Evolutionary conservation across 1,284 basidiomycete species (phyloP).

Genomic region (Malassezia caprae): DNA sequence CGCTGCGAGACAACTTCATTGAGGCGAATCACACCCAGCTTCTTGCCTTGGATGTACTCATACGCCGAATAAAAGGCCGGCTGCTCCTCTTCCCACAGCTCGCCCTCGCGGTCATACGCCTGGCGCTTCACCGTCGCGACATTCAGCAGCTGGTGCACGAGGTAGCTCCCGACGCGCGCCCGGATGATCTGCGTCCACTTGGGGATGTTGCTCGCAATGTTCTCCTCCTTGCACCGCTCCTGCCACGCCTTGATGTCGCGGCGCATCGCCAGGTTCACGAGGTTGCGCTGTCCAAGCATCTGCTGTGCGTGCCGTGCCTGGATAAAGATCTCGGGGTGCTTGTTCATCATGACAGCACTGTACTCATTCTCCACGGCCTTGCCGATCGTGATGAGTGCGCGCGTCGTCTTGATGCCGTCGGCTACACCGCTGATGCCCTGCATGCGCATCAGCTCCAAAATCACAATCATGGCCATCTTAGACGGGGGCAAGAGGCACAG

Average conservation of each 20-base stretch:
- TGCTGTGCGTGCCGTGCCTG: constrained; percentile 29
- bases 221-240: constrained; percentile 56
- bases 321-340: constrained; percentile 29
- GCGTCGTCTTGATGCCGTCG: constrained; percentile 81
- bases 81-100: constrained; percentile 59
- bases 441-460: constrained; percentile 79
- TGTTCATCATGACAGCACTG: constrained; percentile 28
- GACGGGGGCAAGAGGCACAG: constrained; percentile 65
- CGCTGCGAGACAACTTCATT: constrained; percentile 71
- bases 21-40: constrained; percentile 78
- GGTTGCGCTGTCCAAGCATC: constrained; percentile 22
- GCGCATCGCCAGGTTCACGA: constrained; percentile 31
- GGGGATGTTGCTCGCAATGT: constrained; percentile 56
- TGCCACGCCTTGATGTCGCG: constrained; percentile 33
- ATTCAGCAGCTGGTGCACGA: constrained; percentile 74
- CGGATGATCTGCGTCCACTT: constrained; percentile 64
- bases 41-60: constrained; percentile 83
- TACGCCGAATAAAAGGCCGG: constrained; percentile 86
- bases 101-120: constrained; percentile 36
- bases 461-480: constrained; percentile 75
- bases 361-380: constrained; percentile 70
- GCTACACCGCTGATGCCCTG: constrained; percentile 65
- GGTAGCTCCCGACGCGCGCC: constrained; percentile 68
- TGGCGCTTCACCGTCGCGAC: constrained; percentile 66
- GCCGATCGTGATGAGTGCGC: constrained; percentile 72